These are phyloP conservation scores for Gossypium turneri DNA, from an alignment of 345 rosid genomes.

Conservation along the genomic window DNA sequence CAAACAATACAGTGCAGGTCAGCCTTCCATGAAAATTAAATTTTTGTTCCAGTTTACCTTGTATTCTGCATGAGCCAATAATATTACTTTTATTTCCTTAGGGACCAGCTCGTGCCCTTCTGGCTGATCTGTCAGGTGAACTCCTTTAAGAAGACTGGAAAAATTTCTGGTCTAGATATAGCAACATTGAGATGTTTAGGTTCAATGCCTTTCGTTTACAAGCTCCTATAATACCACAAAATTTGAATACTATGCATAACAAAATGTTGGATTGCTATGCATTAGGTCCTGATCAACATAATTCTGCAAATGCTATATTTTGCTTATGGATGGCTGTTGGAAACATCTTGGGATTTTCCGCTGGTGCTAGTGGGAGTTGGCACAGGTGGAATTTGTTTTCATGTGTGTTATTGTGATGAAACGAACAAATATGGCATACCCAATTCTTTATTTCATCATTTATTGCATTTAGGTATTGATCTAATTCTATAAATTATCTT, in stretches of 20 bases:
- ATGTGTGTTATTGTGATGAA: slow-evolving; percentile 16
- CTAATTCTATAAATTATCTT: slow-evolving; percentile 19
- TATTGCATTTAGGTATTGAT: background rate
- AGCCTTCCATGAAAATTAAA: slow-evolving; percentile 7
- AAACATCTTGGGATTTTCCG: slow-evolving; percentile 91
- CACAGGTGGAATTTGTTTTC: slow-evolving; percentile 53
- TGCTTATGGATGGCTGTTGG: slow-evolving; percentile 99
- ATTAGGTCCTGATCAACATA: slow-evolving; percentile 89
- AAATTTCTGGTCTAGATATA: background rate
- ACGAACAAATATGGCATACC: background rate
- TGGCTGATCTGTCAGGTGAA: slow-evolving; percentile 85
- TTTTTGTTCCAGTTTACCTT: background rate
- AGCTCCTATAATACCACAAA: background rate
- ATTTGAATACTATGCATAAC: slow-evolving; percentile 9
- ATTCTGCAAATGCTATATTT: slow-evolving; percentile 88
- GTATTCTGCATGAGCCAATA: slow-evolving; percentile 9
- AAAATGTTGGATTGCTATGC: slow-evolving; percentile 15
- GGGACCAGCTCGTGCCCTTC: slow-evolving; percentile 99
- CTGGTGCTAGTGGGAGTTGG: slow-evolving; percentile 93
- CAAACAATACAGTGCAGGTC: slow-evolving; percentile 96
- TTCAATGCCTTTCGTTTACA: background rate
- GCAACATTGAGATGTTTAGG: background rate
- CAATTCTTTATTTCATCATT: background rate
- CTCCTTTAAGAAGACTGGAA: background rate
- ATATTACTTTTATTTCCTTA: slow-evolving; percentile 24